Percentiles rank a stretch among this genome's conserved stretches.
Evolutionary conservation across 2,329 filamentous ascomycete genomes (phyloP).

Genomic region (Ophiostoma angusticollis): DNA sequence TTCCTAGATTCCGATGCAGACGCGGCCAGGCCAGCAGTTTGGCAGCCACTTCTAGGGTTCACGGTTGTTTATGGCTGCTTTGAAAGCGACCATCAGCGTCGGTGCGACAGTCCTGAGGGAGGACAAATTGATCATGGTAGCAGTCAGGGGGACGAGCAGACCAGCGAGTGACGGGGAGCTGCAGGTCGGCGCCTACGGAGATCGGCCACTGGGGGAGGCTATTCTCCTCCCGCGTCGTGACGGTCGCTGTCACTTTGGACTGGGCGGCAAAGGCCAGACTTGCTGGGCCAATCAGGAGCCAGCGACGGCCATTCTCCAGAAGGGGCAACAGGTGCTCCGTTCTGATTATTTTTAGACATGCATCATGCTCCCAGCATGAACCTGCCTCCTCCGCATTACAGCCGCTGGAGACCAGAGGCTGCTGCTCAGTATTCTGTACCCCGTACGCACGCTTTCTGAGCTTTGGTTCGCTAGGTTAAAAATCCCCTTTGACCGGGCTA

Average conservation of each 20-base stretch:
- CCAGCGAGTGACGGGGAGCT: no score
- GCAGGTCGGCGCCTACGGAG: not conserved
- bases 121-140: no score
- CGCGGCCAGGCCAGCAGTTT: not conserved
- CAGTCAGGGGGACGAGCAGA: no score
- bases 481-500: no score
- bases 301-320: not conserved
- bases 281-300: conserved; percentile 4
- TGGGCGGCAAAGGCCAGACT: conserved; percentile 5
- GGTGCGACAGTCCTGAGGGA: no score
- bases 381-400: no score
- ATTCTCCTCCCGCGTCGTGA: not conserved
- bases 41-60: not conserved
- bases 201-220: not conserved
- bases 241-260: conserved; percentile 4
- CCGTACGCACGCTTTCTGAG: no score
- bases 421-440: no score
- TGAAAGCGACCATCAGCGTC: no score
- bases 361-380: not conserved
- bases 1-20: not conserved
- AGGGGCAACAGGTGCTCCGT: not conserved
- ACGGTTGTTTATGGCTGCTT: no score
- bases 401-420: no score
- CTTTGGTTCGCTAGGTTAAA: no score
- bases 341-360: not conserved